phyloP scores from a whole-genome alignment of 352 stramenopile species.

The Pythium grandisporangium region DNA sequence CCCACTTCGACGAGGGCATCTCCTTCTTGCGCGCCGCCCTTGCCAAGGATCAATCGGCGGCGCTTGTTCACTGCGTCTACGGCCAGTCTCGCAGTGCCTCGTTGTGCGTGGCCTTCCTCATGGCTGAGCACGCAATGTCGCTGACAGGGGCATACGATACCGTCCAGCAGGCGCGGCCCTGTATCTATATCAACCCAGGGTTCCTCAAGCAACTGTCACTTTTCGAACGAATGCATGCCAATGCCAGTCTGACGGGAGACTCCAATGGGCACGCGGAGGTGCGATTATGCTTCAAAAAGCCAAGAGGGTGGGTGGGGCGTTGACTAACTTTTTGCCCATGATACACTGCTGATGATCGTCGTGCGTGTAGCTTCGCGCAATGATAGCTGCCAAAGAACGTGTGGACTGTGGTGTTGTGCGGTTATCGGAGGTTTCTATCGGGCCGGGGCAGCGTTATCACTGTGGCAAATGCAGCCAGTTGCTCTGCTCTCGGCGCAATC shows the following conservation, averaged over 20 bases:
- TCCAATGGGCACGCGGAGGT: slow-evolving; percentile 51
- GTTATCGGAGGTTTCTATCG: slow-evolving; percentile 14
- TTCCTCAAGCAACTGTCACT: slow-evolving; percentile 67
- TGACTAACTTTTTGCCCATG: neutral
- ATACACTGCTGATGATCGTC: slow-evolving; percentile 1
- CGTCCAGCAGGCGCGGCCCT: slow-evolving; percentile 50
- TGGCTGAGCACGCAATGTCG: slow-evolving; percentile 27
- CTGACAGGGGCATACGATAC: slow-evolving; percentile 41
- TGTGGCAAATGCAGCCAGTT: slow-evolving; percentile 58
- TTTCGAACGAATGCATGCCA: slow-evolving; percentile 47
- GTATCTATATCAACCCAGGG: slow-evolving; percentile 70
- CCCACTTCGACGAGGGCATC: slow-evolving; percentile 43
- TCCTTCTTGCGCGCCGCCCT: slow-evolving; percentile 8
- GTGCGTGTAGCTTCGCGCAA: slow-evolving; percentile 26
- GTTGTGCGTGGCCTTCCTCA: slow-evolving; percentile 70
- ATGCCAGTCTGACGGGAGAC: slow-evolving; percentile 24
- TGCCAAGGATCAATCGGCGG: neutral
- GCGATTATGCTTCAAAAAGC: no score
- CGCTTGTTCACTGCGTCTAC: slow-evolving; percentile 74
- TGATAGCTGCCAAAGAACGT: slow-evolving; percentile 27
- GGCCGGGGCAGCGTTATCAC: slow-evolving; percentile 12
- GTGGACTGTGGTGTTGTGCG: slow-evolving; percentile 15
- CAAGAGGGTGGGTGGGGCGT: neutral
- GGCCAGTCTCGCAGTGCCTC: slow-evolving; percentile 68
- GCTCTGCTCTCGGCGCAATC: slow-evolving; percentile 37